A percentile compares a stretch with the other conserved stretches of the same genome.
phyloP scores from a whole-genome alignment of 148 eudicot genomes.

The Rhododendron ferrugineum region DNA sequence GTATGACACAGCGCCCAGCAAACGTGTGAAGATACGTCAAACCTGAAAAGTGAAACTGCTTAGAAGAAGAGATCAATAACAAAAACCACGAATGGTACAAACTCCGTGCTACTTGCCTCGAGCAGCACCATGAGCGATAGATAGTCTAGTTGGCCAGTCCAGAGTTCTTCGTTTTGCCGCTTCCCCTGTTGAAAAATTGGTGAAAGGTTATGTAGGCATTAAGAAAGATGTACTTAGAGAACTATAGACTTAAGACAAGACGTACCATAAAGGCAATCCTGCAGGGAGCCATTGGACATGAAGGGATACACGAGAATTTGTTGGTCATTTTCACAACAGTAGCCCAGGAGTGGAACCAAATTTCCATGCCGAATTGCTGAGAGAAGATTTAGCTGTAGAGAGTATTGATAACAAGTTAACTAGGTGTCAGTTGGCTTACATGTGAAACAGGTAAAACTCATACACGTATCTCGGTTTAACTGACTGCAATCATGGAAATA shows the following conservation, averaged over 20 bases:
- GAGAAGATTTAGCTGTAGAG: slow-evolving; percentile 42
- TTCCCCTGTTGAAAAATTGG: slow-evolving; percentile 26
- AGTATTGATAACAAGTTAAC: background rate
- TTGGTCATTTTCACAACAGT: slow-evolving; percentile 52
- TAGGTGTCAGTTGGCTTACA: slow-evolving; percentile 2
- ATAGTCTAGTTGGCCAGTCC: slow-evolving; percentile 59
- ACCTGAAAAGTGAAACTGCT: slow-evolving; percentile 25
- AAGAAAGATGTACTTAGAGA: background rate
- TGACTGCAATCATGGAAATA: background rate
- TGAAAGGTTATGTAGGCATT: background rate
- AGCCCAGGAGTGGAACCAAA: slow-evolving; percentile 50
- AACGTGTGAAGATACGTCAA: slow-evolving; percentile 46
- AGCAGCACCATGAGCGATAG: slow-evolving; percentile 54
- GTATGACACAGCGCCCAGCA: slow-evolving; percentile 43
- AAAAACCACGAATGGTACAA: background rate
- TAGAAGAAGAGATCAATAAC: background rate
- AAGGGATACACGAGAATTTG: slow-evolving; percentile 59
- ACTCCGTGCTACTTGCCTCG: slow-evolving; percentile 32
- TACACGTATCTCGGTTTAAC: background rate
- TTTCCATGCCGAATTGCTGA: slow-evolving; percentile 49
- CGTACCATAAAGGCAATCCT: slow-evolving; percentile 53
- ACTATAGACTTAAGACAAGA: background rate
- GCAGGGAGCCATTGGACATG: slow-evolving; percentile 59
- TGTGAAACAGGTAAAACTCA: background rate
- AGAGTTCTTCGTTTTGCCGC: slow-evolving; percentile 40